phyloP scores from a whole-genome alignment of 108 stramenopile genomes.

The Cafeteria roenbergensis region DNA sequence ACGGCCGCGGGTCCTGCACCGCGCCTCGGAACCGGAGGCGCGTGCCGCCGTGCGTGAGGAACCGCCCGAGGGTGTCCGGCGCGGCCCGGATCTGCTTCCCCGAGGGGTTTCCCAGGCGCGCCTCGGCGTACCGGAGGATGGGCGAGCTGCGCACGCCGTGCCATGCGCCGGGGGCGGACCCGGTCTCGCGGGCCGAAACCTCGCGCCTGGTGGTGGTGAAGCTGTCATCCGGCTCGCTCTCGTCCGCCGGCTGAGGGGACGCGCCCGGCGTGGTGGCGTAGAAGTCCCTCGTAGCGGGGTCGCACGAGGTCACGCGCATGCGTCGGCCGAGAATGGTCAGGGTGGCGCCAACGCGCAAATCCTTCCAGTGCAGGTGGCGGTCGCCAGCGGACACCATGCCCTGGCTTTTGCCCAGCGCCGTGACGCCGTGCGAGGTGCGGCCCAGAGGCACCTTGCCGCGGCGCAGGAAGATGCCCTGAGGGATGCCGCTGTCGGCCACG shows the following conservation, averaged over 20 bases:
- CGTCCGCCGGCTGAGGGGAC: not conserved
- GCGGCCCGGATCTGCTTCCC: not conserved
- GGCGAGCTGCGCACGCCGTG: not conserved
- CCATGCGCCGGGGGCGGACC: too few species aligned
- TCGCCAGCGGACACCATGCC: too few species aligned
- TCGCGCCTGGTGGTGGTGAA: not conserved
- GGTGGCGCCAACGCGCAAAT: not conserved
- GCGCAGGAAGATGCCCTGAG: slow-evolving; percentile 40
- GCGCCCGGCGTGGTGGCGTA: not conserved
- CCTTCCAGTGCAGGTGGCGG: not conserved
- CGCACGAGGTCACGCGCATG: not conserved
- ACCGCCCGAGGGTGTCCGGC: slow-evolving; percentile 7
- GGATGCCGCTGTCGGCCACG: slow-evolving; percentile 32
- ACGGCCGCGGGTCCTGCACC: slow-evolving; percentile 36
- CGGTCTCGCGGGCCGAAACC: not conserved
- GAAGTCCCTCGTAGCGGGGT: not conserved
- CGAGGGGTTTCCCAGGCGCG: not conserved
- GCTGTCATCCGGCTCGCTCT: not conserved
- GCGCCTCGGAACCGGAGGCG: slow-evolving; percentile 36
- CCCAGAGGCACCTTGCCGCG: slow-evolving; percentile 21
- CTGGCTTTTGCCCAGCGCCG: too few species aligned
- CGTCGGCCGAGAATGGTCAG: not conserved
- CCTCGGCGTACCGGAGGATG: not conserved
- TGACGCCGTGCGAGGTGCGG: too few species aligned
- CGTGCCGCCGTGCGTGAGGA: slow-evolving; percentile 18